Conservation (phyloP, 805 yeast species). For the Grigorovia humatica region DNA sequence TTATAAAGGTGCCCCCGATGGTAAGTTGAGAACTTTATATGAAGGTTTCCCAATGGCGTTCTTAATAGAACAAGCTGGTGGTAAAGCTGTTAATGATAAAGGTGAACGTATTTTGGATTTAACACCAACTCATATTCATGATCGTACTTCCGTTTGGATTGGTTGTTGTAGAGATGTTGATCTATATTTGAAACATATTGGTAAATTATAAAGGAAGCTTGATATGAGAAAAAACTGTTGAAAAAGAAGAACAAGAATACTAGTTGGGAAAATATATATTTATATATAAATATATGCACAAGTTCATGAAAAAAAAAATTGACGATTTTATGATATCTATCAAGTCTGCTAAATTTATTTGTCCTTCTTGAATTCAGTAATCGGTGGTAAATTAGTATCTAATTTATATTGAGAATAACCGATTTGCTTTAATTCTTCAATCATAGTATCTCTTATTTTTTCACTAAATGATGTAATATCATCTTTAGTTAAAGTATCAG, state of each 20-base stretch:
- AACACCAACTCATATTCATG: slow-evolving; percentile 82
- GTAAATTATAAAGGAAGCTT: slow-evolving; percentile 12
- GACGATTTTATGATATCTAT: neutral
- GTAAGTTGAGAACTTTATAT: slow-evolving; percentile 82
- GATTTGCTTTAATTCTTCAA: slow-evolving; percentile 25
- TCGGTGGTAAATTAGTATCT: slow-evolving; percentile 24
- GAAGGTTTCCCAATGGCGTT: slow-evolving; percentile 99
- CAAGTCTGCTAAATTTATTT: neutral
- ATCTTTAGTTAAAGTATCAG: slow-evolving; percentile 58
- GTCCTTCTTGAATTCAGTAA: slow-evolving; percentile 5
- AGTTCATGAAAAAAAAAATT: neutral
- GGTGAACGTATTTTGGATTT: slow-evolving; percentile 85
- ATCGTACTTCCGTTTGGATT: slow-evolving; percentile 86
- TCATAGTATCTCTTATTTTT: slow-evolving; percentile 51
- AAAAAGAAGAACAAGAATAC: too few species aligned
- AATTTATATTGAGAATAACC: slow-evolving; percentile 32
- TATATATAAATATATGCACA: neutral
- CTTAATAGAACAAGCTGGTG: slow-evolving; percentile 93
- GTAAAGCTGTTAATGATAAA: slow-evolving; percentile 77
- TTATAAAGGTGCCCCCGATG: slow-evolving; percentile 76
- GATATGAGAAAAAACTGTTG: too few species aligned
- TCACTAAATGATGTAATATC: slow-evolving; percentile 56
- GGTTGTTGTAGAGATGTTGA: slow-evolving; percentile 76
- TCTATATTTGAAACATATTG: slow-evolving; percentile 39
- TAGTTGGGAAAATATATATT: neutral